Conservation (phyloP, 2,329 filamentous ascomycete genomes). For the Ascochyta koolunga region DNA sequence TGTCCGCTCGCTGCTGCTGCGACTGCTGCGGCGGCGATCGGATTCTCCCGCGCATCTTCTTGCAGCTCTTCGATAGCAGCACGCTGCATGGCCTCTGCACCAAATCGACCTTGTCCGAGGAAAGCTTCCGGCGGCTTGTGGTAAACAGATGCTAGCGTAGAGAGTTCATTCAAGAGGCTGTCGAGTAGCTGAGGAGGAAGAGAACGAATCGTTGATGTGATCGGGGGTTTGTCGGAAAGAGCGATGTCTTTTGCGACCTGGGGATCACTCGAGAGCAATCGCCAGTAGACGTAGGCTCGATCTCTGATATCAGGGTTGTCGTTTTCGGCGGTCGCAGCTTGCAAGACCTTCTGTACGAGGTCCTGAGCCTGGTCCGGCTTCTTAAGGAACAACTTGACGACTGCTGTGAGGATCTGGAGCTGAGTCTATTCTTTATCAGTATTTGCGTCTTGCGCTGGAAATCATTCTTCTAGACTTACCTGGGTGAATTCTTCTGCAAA, state of each 20-base stretch:
- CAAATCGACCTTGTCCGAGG: conserved; percentile 91
- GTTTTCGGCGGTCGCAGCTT: conserved; percentile 89
- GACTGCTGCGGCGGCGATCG: conserved; percentile 83
- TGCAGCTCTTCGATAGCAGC: conserved; percentile 96
- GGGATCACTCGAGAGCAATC: conserved; percentile 88
- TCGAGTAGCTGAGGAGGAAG: conserved; percentile 84
- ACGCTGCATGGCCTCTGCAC: conserved; percentile 90
- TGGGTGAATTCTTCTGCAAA: conserved; percentile 98
- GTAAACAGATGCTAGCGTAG: conserved; percentile 94
- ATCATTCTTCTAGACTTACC: conserved; percentile 55
- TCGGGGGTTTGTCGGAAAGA: conserved; percentile 91
- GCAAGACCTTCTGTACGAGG: conserved; percentile 91
- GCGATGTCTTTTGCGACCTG: conserved; percentile 92
- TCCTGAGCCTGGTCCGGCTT: conserved; percentile 91
- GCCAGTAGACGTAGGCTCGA: conserved; percentile 98
- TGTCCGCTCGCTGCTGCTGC: conserved; percentile 65
- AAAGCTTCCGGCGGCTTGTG: conserved; percentile 99
- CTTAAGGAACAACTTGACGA: conserved; percentile 97
- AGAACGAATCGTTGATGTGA: conserved; percentile 90
- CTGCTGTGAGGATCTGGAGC: conserved; percentile 93
- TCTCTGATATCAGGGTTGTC: conserved; percentile 98
- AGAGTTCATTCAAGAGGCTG: conserved; percentile 87
- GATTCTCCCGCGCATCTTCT: conserved; percentile 90
- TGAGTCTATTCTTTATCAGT: conserved; percentile 72
- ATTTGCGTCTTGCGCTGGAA: background rate